Evolutionary conservation across 2,329 filamentous ascomycete genomes (phyloP).

Genomic region (Aspergillus pseudonomiae): DNA sequence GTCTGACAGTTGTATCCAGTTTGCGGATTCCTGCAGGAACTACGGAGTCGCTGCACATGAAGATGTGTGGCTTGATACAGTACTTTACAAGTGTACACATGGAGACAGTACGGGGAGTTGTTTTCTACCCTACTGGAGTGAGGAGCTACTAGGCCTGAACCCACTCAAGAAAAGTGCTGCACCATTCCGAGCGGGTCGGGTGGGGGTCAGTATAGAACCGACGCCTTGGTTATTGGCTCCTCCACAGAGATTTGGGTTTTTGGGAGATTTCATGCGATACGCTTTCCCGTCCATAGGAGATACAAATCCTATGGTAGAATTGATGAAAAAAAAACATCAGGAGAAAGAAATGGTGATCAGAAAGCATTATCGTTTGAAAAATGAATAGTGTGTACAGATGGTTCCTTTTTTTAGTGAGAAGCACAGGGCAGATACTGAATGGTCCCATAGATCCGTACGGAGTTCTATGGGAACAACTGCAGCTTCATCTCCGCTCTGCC

Average conservation of each 20-base stretch:
- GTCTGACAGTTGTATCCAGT: neutral
- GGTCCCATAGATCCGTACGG: neutral
- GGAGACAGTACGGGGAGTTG: neutral
- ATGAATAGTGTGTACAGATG: neutral
- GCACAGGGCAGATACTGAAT: neutral
- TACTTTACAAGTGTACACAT: neutral
- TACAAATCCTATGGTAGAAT: neutral
- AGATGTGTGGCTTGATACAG: neutral
- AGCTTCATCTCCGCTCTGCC: slow-evolving; percentile 2
- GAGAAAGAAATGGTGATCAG: neutral
- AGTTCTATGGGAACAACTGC: neutral
- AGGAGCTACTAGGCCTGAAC: neutral
- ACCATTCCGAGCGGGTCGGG: slow-evolving; percentile 3
- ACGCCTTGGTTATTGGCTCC: slow-evolving; percentile 8
- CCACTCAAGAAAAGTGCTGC: slow-evolving; percentile 4
- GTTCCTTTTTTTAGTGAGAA: neutral
- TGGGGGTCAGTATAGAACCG: slow-evolving; percentile 3
- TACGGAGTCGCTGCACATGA: neutral
- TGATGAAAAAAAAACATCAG: neutral
- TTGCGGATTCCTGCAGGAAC: slow-evolving; percentile 1
- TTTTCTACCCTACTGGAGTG: neutral
- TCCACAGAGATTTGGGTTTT: slow-evolving; percentile 4
- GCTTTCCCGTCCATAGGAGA: neutral
- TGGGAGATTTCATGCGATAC: neutral
- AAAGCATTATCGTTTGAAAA: neutral